Evolutionary conservation across 345 rosid genomes (phyloP), one percentile per base, ranked within the genome.

Genomic region (Eucalyptus leucophloia): DNA sequence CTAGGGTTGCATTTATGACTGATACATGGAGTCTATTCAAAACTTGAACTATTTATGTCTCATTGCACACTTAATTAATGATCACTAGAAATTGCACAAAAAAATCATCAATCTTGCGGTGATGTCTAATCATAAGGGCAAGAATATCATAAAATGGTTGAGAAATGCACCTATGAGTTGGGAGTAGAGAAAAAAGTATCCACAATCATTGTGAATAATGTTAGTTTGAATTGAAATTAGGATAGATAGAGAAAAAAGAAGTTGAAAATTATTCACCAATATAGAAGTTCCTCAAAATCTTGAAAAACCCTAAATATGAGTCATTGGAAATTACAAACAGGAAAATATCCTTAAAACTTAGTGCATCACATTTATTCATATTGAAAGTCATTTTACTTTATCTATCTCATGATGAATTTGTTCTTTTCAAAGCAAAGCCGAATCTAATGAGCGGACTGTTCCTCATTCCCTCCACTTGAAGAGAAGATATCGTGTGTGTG

Each of bases 1-100:
- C 24, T 19, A 53, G 1, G 1, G 58, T 19, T 0, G 0, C 58
- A 53, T 0, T 19, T 0, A 19, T 53, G 11, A 53, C 24, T 0
- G 1, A 53, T 53, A 53, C 0, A 4, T 53, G 24, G 10, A 53
- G 58, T 19, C 58, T 53, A 53, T 53, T 53, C 2, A 19, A 53
- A 53, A 53, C 4, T 53, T 19, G 5, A 53, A 53, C 2, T 53
- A 53, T 53, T 53, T 53, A 19, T 53, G 0, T 53, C 58, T 53
- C 24, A 19, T 0, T 53, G 0, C 58, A 53, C 58, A 53, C 24
- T 53, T 53, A 0, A 53, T 3, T 8, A 53, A 53, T 53, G 58
- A 53, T 0, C 0, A 53, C 58, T 53, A 0, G 2, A 53, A 53
- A 53, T 53, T 19, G 0, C 24, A 53, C 56, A 53, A 53, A 53